Evolutionary conservation across 2,329 filamentous ascomycete species (phyloP).

Genomic region (Fusarium nelsonii): DNA sequence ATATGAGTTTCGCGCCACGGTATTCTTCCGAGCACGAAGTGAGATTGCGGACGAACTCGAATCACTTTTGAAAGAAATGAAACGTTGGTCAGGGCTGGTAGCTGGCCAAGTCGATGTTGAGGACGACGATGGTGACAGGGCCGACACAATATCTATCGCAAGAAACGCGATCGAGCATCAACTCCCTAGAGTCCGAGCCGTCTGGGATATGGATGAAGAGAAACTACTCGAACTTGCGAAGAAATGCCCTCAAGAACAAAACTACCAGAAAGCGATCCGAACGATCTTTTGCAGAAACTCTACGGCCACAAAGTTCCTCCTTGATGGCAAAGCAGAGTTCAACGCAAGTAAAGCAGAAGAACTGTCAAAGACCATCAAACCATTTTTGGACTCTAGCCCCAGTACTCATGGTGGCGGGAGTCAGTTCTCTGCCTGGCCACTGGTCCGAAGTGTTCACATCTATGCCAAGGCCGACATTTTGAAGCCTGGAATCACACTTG

Average conservation of each 20-base stretch:
- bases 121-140: conserved; percentile 13
- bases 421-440: conserved; percentile 53
- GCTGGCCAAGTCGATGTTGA: conserved; percentile 3
- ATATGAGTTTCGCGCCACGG: conserved; percentile 36
- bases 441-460: conserved; percentile 55
- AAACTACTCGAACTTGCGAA: conserved; percentile 1
- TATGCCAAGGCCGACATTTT: conserved; percentile 61
- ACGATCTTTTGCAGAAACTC: conserved; percentile 32
- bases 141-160: not conserved
- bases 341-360: not conserved
- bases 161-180: conserved; percentile 21
- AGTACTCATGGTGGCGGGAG: not conserved
- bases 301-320: conserved; percentile 10
- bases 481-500: conserved; percentile 62
- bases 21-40: conserved; percentile 35
- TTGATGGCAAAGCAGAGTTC: not conserved
- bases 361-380: conserved; percentile 39
- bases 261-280: not conserved
- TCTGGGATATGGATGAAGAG: conserved; percentile 38
- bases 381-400: conserved; percentile 47
- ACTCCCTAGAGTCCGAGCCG: conserved; percentile 41
- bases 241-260: not conserved
- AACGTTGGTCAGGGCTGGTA: conserved; percentile 1
- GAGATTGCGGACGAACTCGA: conserved; percentile 35
- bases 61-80: conserved; percentile 27